phyloP scores from a whole-genome alignment of 495 filamentous ascomycete genomes.

The Sordaria brevicollis region DNA sequence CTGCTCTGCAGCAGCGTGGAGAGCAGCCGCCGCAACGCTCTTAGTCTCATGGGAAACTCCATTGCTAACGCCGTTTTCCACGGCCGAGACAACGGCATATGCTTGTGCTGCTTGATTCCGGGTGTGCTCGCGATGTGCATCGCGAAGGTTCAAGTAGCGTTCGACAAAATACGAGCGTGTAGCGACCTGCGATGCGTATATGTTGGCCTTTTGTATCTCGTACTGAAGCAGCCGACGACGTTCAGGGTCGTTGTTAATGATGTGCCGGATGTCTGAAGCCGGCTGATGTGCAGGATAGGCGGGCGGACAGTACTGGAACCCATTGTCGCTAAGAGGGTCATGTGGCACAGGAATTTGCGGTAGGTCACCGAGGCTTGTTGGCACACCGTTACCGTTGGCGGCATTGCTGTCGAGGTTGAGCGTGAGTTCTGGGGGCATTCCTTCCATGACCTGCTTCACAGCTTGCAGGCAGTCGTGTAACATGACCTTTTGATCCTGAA shows the following conservation, averaged over 20 bases:
- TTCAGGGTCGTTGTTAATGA: slow-evolving; percentile 21
- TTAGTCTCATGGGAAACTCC: slow-evolving; percentile 8
- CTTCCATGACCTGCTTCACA: slow-evolving; percentile 49
- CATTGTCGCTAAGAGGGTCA: not conserved
- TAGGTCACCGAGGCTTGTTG: not conserved
- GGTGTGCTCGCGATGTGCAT: slow-evolving; percentile 34
- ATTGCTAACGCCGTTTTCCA: slow-evolving; percentile 15
- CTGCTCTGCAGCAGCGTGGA: slow-evolving; percentile 12
- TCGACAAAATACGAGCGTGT: slow-evolving; percentile 75
- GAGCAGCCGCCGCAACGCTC: slow-evolving; percentile 13
- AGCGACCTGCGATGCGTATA: slow-evolving; percentile 63
- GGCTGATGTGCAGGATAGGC: slow-evolving; percentile 21
- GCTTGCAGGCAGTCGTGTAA: slow-evolving; percentile 50
- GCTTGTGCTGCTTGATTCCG: slow-evolving; percentile 11
- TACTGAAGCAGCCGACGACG: slow-evolving; percentile 53
- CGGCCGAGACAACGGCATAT: slow-evolving; percentile 1
- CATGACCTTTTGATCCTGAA: slow-evolving; percentile 57
- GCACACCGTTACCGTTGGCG: not conserved
- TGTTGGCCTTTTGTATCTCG: slow-evolving; percentile 78
- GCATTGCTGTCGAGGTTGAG: slow-evolving; percentile 28
- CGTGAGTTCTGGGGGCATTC: slow-evolving; percentile 50
- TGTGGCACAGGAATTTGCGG: slow-evolving; percentile 5
- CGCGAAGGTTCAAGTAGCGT: slow-evolving; percentile 60
- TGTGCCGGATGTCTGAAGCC: slow-evolving; percentile 26
- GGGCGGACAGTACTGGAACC: slow-evolving; percentile 28